Conservation (phyloP, 2,329 filamentous ascomycete species). For the Colletotrichum camelliae region DNA sequence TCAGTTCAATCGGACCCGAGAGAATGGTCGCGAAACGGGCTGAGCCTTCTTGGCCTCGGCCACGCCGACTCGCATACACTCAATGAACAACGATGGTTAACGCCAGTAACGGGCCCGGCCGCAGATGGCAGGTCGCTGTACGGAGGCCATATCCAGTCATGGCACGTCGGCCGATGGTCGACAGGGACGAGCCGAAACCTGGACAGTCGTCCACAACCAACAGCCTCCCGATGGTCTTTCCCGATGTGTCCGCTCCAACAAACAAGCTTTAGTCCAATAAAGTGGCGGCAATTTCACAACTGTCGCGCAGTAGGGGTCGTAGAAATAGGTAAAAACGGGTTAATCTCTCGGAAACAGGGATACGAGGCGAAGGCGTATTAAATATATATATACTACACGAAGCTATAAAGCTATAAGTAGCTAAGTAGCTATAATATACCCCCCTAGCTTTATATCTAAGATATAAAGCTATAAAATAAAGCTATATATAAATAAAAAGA, state of each 20-base stretch:
- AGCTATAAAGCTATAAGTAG: too few relatives aligned
- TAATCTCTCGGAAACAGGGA: too few relatives aligned
- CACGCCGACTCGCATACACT: neutral
- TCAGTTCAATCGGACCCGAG: neutral
- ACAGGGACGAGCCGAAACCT: neutral
- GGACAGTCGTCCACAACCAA: neutral
- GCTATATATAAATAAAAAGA: too few relatives aligned
- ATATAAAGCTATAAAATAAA: too few relatives aligned
- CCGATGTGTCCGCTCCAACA: neutral
- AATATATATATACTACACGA: too few relatives aligned
- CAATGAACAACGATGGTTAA: neutral
- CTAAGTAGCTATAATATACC: too few relatives aligned
- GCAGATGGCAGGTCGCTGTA: neutral
- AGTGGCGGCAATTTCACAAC: neutral
- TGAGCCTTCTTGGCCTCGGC: neutral
- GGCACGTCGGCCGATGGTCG: neutral
- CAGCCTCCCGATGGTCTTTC: neutral
- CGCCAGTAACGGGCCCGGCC: neutral
- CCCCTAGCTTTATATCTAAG: too few relatives aligned
- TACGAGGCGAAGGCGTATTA: too few relatives aligned
- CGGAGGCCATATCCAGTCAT: neutral
- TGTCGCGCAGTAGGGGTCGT: too few relatives aligned
- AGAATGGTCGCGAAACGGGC: neutral
- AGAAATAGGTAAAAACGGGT: too few relatives aligned
- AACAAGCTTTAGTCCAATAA: neutral